Conservation (phyloP, 2,329 filamentous ascomycete species). For the Magnaporthiopsis poae region DNA sequence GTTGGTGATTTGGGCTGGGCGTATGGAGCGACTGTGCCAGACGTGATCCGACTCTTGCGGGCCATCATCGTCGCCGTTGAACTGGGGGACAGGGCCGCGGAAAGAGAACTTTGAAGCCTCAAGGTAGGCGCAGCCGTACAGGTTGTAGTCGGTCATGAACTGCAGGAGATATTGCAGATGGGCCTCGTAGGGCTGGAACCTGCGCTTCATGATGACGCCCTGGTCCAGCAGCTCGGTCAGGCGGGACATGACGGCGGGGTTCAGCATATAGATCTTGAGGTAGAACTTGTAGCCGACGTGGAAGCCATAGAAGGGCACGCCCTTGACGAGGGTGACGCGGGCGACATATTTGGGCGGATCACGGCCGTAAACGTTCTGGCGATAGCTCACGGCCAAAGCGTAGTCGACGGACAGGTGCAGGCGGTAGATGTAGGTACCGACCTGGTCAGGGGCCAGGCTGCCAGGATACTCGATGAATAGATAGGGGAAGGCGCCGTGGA, state of each 20-base stretch:
- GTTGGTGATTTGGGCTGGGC: constrained; percentile 47
- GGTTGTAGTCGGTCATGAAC: constrained; percentile 97
- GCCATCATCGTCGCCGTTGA: constrained; percentile 45
- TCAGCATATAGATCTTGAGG: constrained; percentile 89
- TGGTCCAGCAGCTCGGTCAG: constrained; percentile 79
- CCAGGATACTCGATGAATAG: constrained; percentile 82
- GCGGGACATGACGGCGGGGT: constrained; percentile 76
- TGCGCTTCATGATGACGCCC: constrained; percentile 72
- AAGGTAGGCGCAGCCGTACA: constrained; percentile 87
- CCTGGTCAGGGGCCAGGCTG: constrained; percentile 57
- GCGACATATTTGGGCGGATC: constrained; percentile 67
- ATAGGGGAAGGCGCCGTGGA: constrained; percentile 93
- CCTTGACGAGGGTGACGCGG: constrained; percentile 84
- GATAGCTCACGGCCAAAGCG: constrained; percentile 76
- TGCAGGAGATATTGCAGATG: constrained; percentile 87
- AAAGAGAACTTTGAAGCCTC: constrained; percentile 63
- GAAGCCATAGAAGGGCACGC: constrained; percentile 90
- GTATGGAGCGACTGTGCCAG: constrained; percentile 73
- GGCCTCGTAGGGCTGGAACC: constrained; percentile 85
- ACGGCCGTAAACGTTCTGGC: constrained; percentile 56
- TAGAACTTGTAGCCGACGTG: constrained; percentile 85
- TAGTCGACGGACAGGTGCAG: constrained; percentile 84
- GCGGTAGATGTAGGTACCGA: constrained; percentile 64
- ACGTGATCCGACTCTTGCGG: constrained; percentile 41
- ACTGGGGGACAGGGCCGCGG: constrained; percentile 63